Evolutionary conservation across 2,329 filamentous ascomycete species (phyloP).

Genomic region (Aspergillus sp.): DNA sequence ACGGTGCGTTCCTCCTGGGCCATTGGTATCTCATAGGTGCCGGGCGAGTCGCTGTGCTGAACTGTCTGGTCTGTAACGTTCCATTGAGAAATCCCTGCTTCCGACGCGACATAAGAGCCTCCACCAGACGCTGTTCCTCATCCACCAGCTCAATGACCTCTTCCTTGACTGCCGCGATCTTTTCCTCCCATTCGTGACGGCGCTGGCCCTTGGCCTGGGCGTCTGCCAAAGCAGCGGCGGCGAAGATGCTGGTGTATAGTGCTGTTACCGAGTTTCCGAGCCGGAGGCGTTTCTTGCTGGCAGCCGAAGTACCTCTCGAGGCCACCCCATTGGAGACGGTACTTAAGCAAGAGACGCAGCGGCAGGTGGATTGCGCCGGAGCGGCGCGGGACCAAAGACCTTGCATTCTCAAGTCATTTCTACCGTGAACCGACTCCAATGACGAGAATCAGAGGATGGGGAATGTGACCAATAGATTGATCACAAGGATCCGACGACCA

Average conservation of each 20-base stretch:
- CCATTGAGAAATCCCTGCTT: slow-evolving; percentile 22
- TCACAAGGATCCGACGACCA: slow-evolving; percentile 19
- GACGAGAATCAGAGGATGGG: neutral
- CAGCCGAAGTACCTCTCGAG: slow-evolving; percentile 37
- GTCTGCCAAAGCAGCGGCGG: slow-evolving; percentile 45
- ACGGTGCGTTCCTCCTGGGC: slow-evolving; percentile 4
- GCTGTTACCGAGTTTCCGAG: slow-evolving; percentile 47
- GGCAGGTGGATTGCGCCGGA: slow-evolving; percentile 42
- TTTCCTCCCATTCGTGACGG: slow-evolving; percentile 44
- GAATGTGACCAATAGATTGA: slow-evolving; percentile 16
- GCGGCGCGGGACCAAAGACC: slow-evolving; percentile 47
- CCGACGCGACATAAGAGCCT: slow-evolving; percentile 32
- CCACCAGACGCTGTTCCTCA: slow-evolving; percentile 41
- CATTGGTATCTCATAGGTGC: slow-evolving; percentile 15
- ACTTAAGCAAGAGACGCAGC: slow-evolving; percentile 45
- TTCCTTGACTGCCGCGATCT: slow-evolving; percentile 46
- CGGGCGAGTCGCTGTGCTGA: slow-evolving; percentile 26
- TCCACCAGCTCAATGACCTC: slow-evolving; percentile 43
- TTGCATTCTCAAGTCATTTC: slow-evolving; percentile 47
- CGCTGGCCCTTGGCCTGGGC: slow-evolving; percentile 43
- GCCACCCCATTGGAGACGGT: slow-evolving; percentile 38
- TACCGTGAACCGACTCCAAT: slow-evolving; percentile 4
- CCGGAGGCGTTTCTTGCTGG: slow-evolving; percentile 41
- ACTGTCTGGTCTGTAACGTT: slow-evolving; percentile 26
- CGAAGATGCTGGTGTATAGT: slow-evolving; percentile 49